Base-by-base conservation (phyloP, 139 green algal genomes). In the Chlamydomonas schloesseri region DNA sequence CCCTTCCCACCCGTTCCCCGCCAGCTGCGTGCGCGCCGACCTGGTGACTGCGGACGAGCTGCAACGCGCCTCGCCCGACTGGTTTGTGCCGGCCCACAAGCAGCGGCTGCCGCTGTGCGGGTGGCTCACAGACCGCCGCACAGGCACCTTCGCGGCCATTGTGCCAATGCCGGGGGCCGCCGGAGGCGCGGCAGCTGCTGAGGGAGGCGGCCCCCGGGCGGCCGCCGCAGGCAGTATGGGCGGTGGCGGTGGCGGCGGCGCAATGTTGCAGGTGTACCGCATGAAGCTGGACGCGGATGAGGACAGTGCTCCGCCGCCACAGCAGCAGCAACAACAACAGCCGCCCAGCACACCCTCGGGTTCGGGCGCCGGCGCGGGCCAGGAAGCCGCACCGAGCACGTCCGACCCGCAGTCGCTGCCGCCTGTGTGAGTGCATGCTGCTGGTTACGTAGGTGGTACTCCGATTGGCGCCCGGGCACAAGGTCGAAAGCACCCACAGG, bases 101-200 rank as follows among this genome's bases (percentile, higher is more conserved):
- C 76, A 89, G 68, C 87, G 91, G 36, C 26, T 64, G 0, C 36
- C 60, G 10, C 37, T 95, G 47, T 73, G 57, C 36, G 83, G 88
- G 6, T 97, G 95, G 95, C 36, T 80, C 18, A 83, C 84, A 20
- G 94, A 97, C 73, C 91, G 96, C 62, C 78, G 87, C n/a, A 78
- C 92, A 47, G 71, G 65, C 37, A 92, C 92, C n/a, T 97, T 97
- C 60, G 55, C 84, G 26, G 83, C 84, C 13, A n/a, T 71, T 3
- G 31, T 28, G 58, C 14, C 47, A 1, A 24, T 69, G 62, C 24
- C 24, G 3, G 10, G 65, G 2, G 20, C n/a, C 3, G n/a, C 65
- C n/a, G n/a, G 20, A 17, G 73, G 17, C n/a, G 11, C 42, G 53
- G 71, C 71, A 62, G 71, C 46, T 1, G 62, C 23, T 24, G 55